Conservation (phyloP, 805 yeast species). For the Kazachstania psychrophila region DNA sequence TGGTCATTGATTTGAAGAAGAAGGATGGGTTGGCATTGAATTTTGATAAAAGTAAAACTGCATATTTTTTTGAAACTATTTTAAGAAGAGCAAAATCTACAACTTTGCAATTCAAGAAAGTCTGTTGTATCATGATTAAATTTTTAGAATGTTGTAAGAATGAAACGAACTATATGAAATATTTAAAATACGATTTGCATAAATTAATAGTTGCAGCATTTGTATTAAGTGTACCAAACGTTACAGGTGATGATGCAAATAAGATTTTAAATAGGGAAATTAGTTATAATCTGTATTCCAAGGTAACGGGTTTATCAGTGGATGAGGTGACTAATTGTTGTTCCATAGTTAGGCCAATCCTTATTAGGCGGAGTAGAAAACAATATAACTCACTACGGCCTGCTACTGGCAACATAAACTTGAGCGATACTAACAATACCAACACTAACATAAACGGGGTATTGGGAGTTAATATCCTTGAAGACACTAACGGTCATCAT, state of each 20-base stretch:
- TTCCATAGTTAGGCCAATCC: slow-evolving; percentile 19
- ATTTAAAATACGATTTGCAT: slow-evolving; percentile 12
- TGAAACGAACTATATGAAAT: slow-evolving; percentile 16
- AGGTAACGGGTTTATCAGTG: slow-evolving; percentile 17
- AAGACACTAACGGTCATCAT: too few species aligned
- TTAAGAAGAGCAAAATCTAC: slow-evolving; percentile 14
- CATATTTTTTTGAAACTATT: slow-evolving; percentile 11
- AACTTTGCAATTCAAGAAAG: slow-evolving; percentile 17
- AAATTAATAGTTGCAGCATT: slow-evolving; percentile 18
- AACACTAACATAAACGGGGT: not conserved
- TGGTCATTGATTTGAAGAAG: not conserved
- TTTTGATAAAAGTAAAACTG: slow-evolving; percentile 4
- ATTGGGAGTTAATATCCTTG: not conserved
- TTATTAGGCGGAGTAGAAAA: slow-evolving; percentile 13
- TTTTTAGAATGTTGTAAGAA: slow-evolving; percentile 16
- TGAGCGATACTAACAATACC: not conserved
- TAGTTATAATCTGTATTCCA: slow-evolving; percentile 10
- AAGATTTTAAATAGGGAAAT: slow-evolving; percentile 11
- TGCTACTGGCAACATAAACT: too few species aligned
- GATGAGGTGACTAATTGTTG: slow-evolving; percentile 20
- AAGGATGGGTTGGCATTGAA: not conserved
- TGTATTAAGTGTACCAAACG: slow-evolving; percentile 16
- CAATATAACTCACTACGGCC: slow-evolving; percentile 7
- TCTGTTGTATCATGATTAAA: slow-evolving; percentile 19
- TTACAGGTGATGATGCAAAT: slow-evolving; percentile 6